phyloP scores from a whole-genome alignment of 441 rosid species.

The Rhodomyrtus psidioides region DNA sequence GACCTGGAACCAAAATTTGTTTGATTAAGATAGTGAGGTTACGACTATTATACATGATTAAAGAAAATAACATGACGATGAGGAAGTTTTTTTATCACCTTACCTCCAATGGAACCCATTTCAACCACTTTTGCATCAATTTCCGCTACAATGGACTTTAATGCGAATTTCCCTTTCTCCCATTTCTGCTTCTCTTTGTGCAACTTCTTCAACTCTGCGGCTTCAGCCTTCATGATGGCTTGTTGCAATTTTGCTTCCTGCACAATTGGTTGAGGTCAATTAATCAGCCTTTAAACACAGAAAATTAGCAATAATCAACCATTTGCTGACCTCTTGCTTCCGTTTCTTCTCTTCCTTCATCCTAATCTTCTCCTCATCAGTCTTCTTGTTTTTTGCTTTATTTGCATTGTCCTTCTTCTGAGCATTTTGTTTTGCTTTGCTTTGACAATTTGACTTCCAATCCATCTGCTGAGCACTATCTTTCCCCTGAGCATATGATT shows the following conservation, averaged over 20 bases:
- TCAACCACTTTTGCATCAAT: slow-evolving; percentile 80
- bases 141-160: slow-evolving; percentile 76
- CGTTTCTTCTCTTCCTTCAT: slow-evolving; percentile 52
- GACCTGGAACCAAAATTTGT: slow-evolving; percentile 39
- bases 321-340: slow-evolving; percentile 2
- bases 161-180: slow-evolving; percentile 89
- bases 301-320: neutral
- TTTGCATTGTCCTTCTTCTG: neutral
- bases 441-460: neutral
- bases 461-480: slow-evolving; percentile 1
- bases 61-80: slow-evolving; percentile 1
- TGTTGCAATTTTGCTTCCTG: slow-evolving; percentile 84
- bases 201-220: slow-evolving; percentile 58
- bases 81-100: slow-evolving; percentile 1
- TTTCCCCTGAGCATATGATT: slow-evolving; percentile 20
- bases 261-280: slow-evolving; percentile 16
- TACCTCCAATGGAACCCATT: slow-evolving; percentile 77
- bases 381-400: slow-evolving; percentile 41
- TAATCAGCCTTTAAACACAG: neutral
- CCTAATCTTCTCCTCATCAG: slow-evolving; percentile 47
- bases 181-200: slow-evolving; percentile 83
- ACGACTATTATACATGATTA: neutral
- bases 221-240: slow-evolving; percentile 83
- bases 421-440: neutral
- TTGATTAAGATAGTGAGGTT: neutral